Evolutionary conservation across 495 filamentous ascomycete species (phyloP).

Genomic region (Ascodesmis nigricans): DNA sequence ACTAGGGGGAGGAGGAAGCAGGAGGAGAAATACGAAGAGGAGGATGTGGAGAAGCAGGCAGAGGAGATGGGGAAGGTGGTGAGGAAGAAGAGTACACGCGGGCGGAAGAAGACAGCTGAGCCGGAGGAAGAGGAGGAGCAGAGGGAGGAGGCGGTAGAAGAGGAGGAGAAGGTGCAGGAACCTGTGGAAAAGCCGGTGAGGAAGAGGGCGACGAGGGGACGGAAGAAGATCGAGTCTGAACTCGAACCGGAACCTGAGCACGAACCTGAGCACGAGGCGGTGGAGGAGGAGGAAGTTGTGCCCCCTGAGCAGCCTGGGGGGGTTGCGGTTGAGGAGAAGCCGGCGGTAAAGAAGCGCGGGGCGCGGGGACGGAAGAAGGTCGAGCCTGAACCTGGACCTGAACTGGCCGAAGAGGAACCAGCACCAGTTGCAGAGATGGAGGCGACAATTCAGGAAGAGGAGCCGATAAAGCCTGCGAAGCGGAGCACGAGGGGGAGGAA

Average conservation of each 20-base stretch:
- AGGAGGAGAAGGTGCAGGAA: background rate
- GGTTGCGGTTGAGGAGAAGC: background rate
- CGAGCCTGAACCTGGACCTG: background rate
- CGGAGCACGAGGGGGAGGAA: background rate
- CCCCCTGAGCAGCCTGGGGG: background rate
- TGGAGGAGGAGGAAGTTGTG: background rate
- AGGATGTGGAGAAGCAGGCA: background rate
- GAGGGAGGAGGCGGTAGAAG: constrained; percentile 1
- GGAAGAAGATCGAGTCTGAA: constrained; percentile 2
- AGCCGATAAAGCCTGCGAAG: background rate
- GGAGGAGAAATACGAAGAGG: background rate
- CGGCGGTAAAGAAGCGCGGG: background rate
- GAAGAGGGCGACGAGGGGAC: constrained; percentile 1
- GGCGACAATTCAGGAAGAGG: background rate
- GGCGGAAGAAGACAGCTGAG: constrained; percentile 24
- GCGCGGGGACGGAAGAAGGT: too few species aligned
- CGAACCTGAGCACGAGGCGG: background rate
- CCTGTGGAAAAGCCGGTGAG: background rate
- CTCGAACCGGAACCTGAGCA: too few species aligned
- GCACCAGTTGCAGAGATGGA: background rate
- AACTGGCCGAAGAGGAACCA: background rate
- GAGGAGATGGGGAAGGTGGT: constrained; percentile 2
- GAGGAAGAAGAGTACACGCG: constrained; percentile 37
- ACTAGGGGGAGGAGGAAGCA: background rate
- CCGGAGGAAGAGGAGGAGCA: constrained; percentile 14